A percentile compares a stretch with the other conserved stretches of the same genome.
phyloP scores from a whole-genome alignment of 2,329 filamentous ascomycete species.

The Ophiostoma triangulosporum region DNA sequence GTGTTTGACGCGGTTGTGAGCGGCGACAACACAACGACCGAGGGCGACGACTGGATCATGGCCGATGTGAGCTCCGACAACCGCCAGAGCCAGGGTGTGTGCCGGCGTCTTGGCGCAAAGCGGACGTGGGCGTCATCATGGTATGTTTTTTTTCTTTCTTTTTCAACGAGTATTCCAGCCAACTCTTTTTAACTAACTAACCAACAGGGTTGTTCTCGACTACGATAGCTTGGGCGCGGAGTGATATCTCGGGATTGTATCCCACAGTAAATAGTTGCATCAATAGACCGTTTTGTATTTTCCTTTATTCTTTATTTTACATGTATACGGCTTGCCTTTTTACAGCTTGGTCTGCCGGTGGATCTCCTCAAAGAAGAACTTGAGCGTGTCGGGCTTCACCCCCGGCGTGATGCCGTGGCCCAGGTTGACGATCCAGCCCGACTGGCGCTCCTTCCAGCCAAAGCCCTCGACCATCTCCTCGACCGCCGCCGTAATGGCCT shows the following conservation, averaged over 20 bases:
- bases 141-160: slow-evolving; percentile 17
- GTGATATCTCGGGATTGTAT: background rate
- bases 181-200: background rate
- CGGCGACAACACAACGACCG: slow-evolving; percentile 19
- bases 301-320: background rate
- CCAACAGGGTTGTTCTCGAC: slow-evolving; percentile 13
- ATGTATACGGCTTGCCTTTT: background rate
- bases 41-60: slow-evolving; percentile 37
- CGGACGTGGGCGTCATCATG: slow-evolving; percentile 45
- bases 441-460: slow-evolving; percentile 55
- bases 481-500: slow-evolving; percentile 70
- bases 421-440: slow-evolving; percentile 94
- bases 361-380: slow-evolving; percentile 87
- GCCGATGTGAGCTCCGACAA: slow-evolving; percentile 54
- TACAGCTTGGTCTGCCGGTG: slow-evolving; percentile 48
- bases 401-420: slow-evolving; percentile 92
- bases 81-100: slow-evolving; percentile 45
- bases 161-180: no score
- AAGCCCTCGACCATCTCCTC: slow-evolving; percentile 83
- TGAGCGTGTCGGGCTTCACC: slow-evolving; percentile 85
- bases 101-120: slow-evolving; percentile 45
- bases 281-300: background rate
- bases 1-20: slow-evolving; percentile 19
- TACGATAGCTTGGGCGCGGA: slow-evolving; percentile 10
- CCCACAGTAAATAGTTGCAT: no score